A percentile compares a stretch with the other conserved stretches of the same genome.
phyloP scores from a whole-genome alignment of 352 stramenopile genomes.

The Phytophthora ohioensis region DNA sequence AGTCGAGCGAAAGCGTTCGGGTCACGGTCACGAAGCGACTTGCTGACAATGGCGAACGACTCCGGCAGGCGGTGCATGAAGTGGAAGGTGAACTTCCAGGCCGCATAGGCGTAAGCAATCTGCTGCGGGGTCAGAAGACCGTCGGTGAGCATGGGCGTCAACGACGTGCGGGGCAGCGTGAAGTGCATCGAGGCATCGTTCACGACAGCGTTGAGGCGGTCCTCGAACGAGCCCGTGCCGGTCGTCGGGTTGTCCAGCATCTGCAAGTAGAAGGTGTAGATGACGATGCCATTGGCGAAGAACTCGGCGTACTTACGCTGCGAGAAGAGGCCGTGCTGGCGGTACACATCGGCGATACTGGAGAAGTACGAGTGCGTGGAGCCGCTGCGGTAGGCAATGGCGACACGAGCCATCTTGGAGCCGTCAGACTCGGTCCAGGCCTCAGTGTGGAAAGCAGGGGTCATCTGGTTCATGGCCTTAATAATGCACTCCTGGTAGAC shows the following conservation, averaged over 20 bases:
- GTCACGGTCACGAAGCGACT: slow-evolving; percentile 82
- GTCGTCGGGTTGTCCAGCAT: slow-evolving; percentile 65
- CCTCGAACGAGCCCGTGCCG: slow-evolving; percentile 68
- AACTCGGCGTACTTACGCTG: slow-evolving; percentile 89
- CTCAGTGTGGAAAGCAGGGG: slow-evolving; percentile 82
- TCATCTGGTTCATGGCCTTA: slow-evolving; percentile 79
- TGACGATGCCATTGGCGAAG: slow-evolving; percentile 86
- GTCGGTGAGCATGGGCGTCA: slow-evolving; percentile 85
- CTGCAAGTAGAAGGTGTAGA: slow-evolving; percentile 89
- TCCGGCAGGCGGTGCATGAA: slow-evolving; percentile 89
- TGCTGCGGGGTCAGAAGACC: slow-evolving; percentile 78
- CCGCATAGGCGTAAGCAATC: slow-evolving; percentile 87
- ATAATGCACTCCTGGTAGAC: slow-evolving; percentile 87
- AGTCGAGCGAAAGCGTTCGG: slow-evolving; percentile 78
- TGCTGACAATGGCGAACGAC: slow-evolving; percentile 79
- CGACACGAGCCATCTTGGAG: slow-evolving; percentile 82
- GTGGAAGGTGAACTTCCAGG: slow-evolving; percentile 91
- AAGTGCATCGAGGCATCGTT: slow-evolving; percentile 86
- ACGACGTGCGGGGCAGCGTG: slow-evolving; percentile 82
- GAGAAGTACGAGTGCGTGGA: slow-evolving; percentile 90
- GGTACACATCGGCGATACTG: slow-evolving; percentile 87
- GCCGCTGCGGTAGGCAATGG: slow-evolving; percentile 79
- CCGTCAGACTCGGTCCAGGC: slow-evolving; percentile 77
- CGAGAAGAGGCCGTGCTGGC: slow-evolving; percentile 84
- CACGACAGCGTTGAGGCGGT: slow-evolving; percentile 71